Evolutionary conservation across 1,139 yeast species (phyloP).

Genomic region (Geotrichum citri-aurantii): DNA sequence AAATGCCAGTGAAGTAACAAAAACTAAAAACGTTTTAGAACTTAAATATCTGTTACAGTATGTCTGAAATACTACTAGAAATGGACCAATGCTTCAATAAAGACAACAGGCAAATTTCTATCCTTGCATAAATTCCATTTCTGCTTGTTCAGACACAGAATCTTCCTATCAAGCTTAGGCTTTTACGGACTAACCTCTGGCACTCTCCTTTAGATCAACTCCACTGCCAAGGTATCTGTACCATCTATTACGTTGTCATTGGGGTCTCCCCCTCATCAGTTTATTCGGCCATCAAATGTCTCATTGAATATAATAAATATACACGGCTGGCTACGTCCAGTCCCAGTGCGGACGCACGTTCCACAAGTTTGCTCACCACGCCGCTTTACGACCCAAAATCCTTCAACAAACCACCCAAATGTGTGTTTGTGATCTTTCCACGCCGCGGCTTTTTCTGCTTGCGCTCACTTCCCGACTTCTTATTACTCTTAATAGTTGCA

Average conservation of each 20-base stretch:
- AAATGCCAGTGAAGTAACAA: no score
- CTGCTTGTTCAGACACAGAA: not conserved
- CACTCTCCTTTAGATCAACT: not conserved
- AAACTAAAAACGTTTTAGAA: no score
- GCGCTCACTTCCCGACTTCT: conserved; percentile 46
- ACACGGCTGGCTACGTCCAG: not conserved
- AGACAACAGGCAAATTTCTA: no score
- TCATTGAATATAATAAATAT: not conserved
- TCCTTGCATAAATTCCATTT: no score
- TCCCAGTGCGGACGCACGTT: not conserved
- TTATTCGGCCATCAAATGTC: not conserved
- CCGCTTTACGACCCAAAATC: conserved; percentile 47
- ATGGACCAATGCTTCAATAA: no score
- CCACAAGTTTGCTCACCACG: not conserved
- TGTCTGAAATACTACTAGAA: no score
- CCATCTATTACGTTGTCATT: not conserved
- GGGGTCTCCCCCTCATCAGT: no score
- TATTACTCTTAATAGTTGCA: conserved; percentile 65
- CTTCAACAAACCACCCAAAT: conserved; percentile 90
- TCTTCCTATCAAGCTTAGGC: not conserved
- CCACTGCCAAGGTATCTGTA: not conserved
- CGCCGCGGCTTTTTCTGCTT: conserved; percentile 89
- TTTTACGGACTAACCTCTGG: not conserved
- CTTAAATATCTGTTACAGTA: no score
- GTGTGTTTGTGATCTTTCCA: conserved; percentile 92